Evolutionary conservation across 2,329 filamentous ascomycete species (phyloP).

Genomic region (Colletotrichum nymphaeae): DNA sequence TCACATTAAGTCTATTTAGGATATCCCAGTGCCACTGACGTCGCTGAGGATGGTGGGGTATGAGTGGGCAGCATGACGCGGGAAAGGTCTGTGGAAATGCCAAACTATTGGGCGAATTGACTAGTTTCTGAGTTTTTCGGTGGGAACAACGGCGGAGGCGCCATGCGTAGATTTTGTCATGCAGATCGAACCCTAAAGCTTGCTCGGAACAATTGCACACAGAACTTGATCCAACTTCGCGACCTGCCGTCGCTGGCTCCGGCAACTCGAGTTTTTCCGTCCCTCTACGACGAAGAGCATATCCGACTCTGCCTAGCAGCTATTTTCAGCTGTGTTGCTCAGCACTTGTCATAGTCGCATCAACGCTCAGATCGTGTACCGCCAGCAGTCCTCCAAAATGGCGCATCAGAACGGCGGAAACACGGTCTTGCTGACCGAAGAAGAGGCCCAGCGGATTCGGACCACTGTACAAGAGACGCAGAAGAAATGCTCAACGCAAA

Average conservation of each 20-base stretch:
- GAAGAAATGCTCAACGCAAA: conserved; percentile 39
- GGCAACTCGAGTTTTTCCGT: not conserved
- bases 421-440: conserved; percentile 46
- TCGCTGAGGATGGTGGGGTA: not conserved
- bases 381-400: not conserved
- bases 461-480: conserved; percentile 38
- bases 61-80: not conserved
- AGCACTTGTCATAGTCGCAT: not conserved
- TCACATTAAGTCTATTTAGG: not conserved
- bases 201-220: not conserved
- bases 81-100: not conserved
- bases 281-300: not conserved
- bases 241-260: not conserved
- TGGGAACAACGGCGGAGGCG: conserved; percentile 1
- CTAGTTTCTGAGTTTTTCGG: not conserved
- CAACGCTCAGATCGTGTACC: not conserved
- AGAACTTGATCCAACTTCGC: not conserved
- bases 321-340: not conserved
- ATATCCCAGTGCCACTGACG: not conserved
- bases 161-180: not conserved
- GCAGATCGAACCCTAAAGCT: conserved; percentile 9
- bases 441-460: conserved; percentile 44
- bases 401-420: conserved; percentile 29
- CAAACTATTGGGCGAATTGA: not conserved
- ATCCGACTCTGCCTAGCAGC: not conserved